Evolutionary conservation across 1,284 basidiomycete genomes (phyloP).

Genomic region (Fomitopsis schrenkii): DNA sequence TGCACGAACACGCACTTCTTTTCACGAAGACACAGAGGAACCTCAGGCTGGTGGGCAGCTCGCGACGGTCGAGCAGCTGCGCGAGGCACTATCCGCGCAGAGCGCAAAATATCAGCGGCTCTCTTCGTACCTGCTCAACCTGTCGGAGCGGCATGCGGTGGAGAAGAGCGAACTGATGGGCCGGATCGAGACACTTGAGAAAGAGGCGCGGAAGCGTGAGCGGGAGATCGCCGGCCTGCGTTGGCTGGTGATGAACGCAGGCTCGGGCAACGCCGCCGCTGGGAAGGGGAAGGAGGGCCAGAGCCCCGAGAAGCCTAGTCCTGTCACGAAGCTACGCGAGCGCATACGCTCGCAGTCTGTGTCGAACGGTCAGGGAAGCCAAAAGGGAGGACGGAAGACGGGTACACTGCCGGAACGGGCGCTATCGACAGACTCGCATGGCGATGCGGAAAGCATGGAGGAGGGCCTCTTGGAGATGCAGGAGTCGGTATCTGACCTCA

Average conservation of each 20-base stretch:
- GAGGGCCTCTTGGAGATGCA: constrained; percentile 29
- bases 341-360: constrained; percentile 13
- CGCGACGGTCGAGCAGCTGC: constrained; percentile 25
- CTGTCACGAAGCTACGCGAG: neutral
- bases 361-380: constrained; percentile 10
- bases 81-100: constrained; percentile 29
- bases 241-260: constrained; percentile 41
- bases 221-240: constrained; percentile 45
- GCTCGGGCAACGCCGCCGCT: neutral
- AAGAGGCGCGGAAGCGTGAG: constrained; percentile 36
- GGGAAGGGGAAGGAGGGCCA: constrained; percentile 5
- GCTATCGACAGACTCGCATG: constrained; percentile 18
- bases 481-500: constrained; percentile 24
- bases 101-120: constrained; percentile 32
- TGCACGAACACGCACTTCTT: constrained; percentile 1
- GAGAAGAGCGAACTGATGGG: constrained; percentile 37
- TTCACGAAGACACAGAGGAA: constrained; percentile 7
- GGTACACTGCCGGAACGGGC: neutral
- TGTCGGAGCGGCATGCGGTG: constrained; percentile 38
- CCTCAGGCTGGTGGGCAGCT: constrained; percentile 11
- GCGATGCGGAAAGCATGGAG: constrained; percentile 22
- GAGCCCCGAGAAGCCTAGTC: neutral
- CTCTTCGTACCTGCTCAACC: constrained; percentile 34
- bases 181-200: constrained; percentile 40
- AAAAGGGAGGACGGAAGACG: neutral